Percentiles rank a stretch among this genome's conserved stretches.
Conservation (phyloP, 1,139 yeast species). For the Suhomyces terraborum region DNA sequence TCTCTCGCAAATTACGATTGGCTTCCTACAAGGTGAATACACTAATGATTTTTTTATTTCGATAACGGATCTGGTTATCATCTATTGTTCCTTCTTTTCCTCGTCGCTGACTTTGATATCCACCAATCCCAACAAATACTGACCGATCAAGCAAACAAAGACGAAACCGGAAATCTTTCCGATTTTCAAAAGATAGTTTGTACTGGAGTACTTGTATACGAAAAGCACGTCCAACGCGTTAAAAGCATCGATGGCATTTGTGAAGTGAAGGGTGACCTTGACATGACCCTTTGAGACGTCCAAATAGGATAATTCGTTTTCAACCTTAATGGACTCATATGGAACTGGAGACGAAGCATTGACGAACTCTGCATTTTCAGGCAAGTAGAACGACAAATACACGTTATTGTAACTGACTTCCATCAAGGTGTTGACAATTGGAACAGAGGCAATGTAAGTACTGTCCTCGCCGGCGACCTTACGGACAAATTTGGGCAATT, state of each 20-base stretch:
- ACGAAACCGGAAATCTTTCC: slow-evolving; percentile 64
- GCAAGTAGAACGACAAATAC: slow-evolving; percentile 66
- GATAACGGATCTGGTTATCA: neutral
- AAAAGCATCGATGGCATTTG: slow-evolving; percentile 72
- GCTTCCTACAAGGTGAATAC: too few species aligned
- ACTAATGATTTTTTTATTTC: neutral
- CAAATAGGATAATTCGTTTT: slow-evolving; percentile 63
- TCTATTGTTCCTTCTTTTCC: slow-evolving; percentile 9
- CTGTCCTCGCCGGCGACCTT: slow-evolving; percentile 42
- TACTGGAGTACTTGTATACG: slow-evolving; percentile 60
- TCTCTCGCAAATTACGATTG: too few species aligned
- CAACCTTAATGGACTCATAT: slow-evolving; percentile 36
- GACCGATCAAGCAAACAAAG: slow-evolving; percentile 61
- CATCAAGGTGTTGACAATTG: slow-evolving; percentile 70
- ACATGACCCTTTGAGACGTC: slow-evolving; percentile 82
- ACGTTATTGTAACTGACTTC: slow-evolving; percentile 70
- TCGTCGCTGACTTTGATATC: slow-evolving; percentile 35
- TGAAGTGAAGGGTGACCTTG: slow-evolving; percentile 63
- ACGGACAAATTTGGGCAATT: slow-evolving; percentile 55
- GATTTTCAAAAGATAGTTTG: slow-evolving; percentile 64
- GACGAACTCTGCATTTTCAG: slow-evolving; percentile 79
- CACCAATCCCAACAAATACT: slow-evolving; percentile 49
- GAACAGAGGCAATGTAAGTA: slow-evolving; percentile 64
- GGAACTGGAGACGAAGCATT: slow-evolving; percentile 61
- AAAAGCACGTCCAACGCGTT: slow-evolving; percentile 58